Conservation (phyloP, 2,329 filamentous ascomycete genomes). For the Aspergillus ibericus region DNA sequence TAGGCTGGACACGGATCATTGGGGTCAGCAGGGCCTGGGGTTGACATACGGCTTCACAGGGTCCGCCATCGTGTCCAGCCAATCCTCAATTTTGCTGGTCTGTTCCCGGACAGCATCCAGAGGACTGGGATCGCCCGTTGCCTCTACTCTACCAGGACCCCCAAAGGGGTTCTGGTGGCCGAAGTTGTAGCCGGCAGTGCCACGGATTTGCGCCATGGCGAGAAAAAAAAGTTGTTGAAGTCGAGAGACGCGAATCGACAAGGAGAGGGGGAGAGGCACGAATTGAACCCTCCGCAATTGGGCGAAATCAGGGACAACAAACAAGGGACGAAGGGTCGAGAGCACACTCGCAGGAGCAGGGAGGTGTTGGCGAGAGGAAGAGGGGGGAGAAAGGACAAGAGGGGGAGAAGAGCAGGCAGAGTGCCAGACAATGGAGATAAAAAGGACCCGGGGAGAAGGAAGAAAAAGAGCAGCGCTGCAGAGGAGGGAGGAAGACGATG, state of each 20-base stretch:
- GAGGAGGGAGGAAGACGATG: conserved; percentile 10
- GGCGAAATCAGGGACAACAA: neutral
- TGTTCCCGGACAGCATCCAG: conserved; percentile 89
- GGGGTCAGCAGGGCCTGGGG: neutral
- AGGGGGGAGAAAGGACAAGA: neutral
- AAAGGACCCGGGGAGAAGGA: conserved; percentile 3
- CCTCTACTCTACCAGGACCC: conserved; percentile 58
- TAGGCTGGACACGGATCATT: conserved; percentile 1
- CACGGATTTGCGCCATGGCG: conserved; percentile 57
- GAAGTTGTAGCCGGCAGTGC: conserved; percentile 79
- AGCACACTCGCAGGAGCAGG: neutral
- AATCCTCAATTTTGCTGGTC: conserved; percentile 97
- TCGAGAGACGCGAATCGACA: conserved; percentile 6
- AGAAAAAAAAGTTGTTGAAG: neutral
- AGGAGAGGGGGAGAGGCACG: conserved; percentile 8
- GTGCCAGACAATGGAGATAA: conserved; percentile 7
- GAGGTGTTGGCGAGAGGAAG: neutral
- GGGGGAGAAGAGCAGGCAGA: neutral
- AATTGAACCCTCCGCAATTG: conserved; percentile 5
- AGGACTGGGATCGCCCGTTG: conserved; percentile 68
- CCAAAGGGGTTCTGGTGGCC: conserved; percentile 72
- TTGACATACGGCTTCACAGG: conserved; percentile 86
- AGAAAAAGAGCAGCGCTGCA: neutral
- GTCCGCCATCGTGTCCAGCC: conserved; percentile 81
- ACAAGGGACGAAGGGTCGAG: conserved; percentile 1